phyloP scores from a whole-genome alignment of 768 basidiomycete genomes.

The Boletus sp. region DNA sequence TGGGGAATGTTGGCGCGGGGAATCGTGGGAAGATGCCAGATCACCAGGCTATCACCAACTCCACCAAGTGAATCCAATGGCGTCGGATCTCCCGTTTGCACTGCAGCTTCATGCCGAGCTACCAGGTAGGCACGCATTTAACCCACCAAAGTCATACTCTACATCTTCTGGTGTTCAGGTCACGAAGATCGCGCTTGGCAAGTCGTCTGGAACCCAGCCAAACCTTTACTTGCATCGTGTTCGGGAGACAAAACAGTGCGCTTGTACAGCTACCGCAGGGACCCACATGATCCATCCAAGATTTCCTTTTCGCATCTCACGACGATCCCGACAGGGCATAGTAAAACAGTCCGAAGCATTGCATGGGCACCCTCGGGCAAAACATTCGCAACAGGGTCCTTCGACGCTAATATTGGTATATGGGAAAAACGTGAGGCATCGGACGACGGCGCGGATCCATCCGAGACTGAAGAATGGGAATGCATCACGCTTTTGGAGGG shows the following conservation, averaged over 20 bases:
- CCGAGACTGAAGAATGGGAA: conserved; percentile 69
- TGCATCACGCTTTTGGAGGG: conserved; percentile 85
- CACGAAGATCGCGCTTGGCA: conserved; percentile 88
- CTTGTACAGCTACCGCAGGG: conserved; percentile 63
- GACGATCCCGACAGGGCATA: conserved; percentile 80
- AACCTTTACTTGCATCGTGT: conserved; percentile 84
- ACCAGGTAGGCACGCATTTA: conserved; percentile 14
- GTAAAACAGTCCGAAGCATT: conserved; percentile 80
- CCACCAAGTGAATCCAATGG: conserved; percentile 8
- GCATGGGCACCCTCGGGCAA: conserved; percentile 89
- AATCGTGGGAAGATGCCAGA: background rate
- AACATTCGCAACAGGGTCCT: conserved; percentile 87
- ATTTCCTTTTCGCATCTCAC: conserved; percentile 46
- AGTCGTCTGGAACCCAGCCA: conserved; percentile 82
- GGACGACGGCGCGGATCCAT: conserved; percentile 35
- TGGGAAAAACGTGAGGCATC: conserved; percentile 69
- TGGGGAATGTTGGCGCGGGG: too few relatives aligned
- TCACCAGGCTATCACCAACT: background rate
- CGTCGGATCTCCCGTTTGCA: conserved; percentile 14
- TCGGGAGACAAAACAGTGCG: conserved; percentile 92
- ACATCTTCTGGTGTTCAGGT: conserved; percentile 34
- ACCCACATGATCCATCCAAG: conserved; percentile 24
- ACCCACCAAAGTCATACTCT: too few relatives aligned
- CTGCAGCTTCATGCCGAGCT: conserved; percentile 23
- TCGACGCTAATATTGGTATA: conserved; percentile 87